Percentiles rank a stretch among this genome's conserved stretches.
phyloP scores from a whole-genome alignment of 73 alveolate species.

The Effrenium voratum region DNA sequence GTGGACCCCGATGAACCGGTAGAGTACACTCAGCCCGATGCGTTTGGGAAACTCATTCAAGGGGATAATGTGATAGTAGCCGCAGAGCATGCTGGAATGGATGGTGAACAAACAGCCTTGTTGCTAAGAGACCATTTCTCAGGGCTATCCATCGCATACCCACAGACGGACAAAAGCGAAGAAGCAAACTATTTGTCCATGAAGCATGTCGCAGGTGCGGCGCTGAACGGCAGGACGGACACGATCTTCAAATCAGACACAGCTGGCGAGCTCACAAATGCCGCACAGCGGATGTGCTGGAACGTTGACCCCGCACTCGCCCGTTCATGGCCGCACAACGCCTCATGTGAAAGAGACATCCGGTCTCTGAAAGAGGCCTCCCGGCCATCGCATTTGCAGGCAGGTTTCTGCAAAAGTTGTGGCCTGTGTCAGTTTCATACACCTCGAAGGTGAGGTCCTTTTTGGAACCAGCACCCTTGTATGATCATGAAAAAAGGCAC shows the following conservation, averaged over 20 bases:
- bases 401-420: neutral
- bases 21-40: neutral
- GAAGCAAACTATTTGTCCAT: neutral
- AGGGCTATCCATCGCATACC: neutral
- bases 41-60: neutral
- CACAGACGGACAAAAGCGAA: neutral
- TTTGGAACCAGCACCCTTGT: neutral
- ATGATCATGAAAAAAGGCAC: neutral
- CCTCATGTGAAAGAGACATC: neutral
- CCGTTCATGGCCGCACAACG: neutral
- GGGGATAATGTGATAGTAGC: neutral
- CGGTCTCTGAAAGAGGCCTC: neutral
- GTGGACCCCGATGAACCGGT: neutral
- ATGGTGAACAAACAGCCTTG: neutral
- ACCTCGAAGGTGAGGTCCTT: neutral
- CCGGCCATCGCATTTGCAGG: neutral
- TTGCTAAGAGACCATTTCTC: neutral
- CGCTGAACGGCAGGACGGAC: neutral
- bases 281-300: neutral
- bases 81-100: neutral
- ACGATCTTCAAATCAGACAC: neutral
- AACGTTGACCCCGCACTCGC: neutral
- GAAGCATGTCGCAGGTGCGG: neutral
- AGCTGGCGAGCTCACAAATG: neutral
- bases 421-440: neutral